These are phyloP conservation scores for Ramalina peruviana DNA, from an alignment of 495 filamentous ascomycete genomes.

Conservation along the genomic window DNA sequence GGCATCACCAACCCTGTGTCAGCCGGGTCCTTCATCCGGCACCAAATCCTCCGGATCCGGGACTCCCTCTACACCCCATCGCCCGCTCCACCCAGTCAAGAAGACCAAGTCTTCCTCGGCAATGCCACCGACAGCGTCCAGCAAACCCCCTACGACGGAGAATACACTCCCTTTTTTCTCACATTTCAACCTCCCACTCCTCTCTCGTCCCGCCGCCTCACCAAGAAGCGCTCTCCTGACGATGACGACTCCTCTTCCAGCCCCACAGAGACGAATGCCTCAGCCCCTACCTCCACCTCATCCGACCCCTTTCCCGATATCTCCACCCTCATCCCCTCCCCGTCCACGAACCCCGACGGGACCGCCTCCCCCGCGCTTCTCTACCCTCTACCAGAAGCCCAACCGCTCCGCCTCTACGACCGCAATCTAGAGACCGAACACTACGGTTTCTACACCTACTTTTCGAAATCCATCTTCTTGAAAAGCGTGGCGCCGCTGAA, in stretches of 20 bases:
- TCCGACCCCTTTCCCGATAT: conserved; percentile 32
- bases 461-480: conserved; percentile 74
- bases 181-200: conserved; percentile 23
- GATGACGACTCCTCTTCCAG: not conserved
- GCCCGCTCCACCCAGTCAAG: conserved; percentile 47
- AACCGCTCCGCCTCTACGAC: conserved; percentile 78
- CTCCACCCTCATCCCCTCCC: conserved; percentile 41
- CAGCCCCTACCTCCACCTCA: conserved; percentile 8
- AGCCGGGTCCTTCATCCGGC: conserved; percentile 20
- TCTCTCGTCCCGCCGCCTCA: conserved; percentile 9
- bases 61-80: conserved; percentile 35
- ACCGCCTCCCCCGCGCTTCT: conserved; percentile 59
- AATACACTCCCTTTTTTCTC: conserved; percentile 40
- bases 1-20: conserved; percentile 20
- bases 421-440: conserved; percentile 66
- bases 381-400: conserved; percentile 48
- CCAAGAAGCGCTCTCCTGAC: not conserved
- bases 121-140: conserved; percentile 68
- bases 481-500: conserved; percentile 34
- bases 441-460: conserved; percentile 91
- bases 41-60: conserved; percentile 15
- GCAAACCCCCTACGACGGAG: conserved; percentile 32
- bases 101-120: conserved; percentile 66
- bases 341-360: conserved; percentile 47
- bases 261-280: not conserved